Percentiles rank a stretch among this genome's conserved stretches.
These are phyloP conservation scores for Chlamydomonas asymmetrica DNA, from an alignment of 139 green algal genomes.

Conservation along the genomic window DNA sequence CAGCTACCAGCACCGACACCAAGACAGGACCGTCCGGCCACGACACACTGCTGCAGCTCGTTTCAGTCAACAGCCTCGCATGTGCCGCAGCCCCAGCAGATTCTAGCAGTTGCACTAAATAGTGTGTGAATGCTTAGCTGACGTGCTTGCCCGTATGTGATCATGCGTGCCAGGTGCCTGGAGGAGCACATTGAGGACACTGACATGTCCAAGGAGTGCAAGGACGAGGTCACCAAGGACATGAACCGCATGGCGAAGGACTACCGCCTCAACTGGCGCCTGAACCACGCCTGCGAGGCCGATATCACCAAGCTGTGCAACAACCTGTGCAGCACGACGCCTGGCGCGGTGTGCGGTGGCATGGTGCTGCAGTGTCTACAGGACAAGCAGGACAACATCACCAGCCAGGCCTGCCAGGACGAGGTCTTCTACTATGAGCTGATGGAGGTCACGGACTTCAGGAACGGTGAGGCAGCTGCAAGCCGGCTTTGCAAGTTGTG, in stretches of 20 bases:
- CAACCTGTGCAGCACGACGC: slow-evolving; percentile 56
- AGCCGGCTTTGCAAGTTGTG: no score
- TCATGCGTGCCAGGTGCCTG: slow-evolving; percentile 59
- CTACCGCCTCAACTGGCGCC: slow-evolving; percentile 87
- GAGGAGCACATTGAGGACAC: slow-evolving; percentile 44
- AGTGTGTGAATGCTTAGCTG: no score
- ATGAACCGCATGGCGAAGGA: slow-evolving; percentile 69
- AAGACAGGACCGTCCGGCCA: no score
- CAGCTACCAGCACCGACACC: no score
- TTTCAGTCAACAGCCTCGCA: no score
- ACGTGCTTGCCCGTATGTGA: no score
- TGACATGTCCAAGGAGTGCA: slow-evolving; percentile 78
- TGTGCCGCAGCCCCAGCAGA: no score
- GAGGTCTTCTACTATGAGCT: slow-evolving; percentile 89
- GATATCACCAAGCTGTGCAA: slow-evolving; percentile 77
- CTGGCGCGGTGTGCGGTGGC: slow-evolving; percentile 65
- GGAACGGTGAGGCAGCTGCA: no score
- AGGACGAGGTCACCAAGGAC: slow-evolving; percentile 71
- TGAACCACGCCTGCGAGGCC: slow-evolving; percentile 74
- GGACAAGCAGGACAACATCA: slow-evolving; percentile 83
- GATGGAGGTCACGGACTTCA: slow-evolving; percentile 76
- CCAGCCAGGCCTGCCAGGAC: slow-evolving; percentile 69
- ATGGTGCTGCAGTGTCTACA: slow-evolving; percentile 83
- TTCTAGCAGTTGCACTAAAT: no score
- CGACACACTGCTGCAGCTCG: no score